Percentiles rank a stretch among this genome's conserved stretches.
Conservation (phyloP, 176 grass and related monocot species). For the Aegilops umbellulata region DNA sequence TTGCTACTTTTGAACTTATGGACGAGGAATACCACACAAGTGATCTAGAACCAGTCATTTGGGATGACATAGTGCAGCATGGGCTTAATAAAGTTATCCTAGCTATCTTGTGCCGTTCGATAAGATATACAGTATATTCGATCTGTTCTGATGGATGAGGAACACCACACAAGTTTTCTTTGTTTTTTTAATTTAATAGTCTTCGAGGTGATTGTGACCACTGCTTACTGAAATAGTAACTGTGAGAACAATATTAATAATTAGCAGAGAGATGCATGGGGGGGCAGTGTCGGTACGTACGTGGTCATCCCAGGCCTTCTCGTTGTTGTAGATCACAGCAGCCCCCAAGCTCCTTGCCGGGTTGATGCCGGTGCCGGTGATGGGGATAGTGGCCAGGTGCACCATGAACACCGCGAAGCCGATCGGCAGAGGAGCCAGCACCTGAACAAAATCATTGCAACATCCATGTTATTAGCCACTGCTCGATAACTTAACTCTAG, state of each 20-base stretch:
- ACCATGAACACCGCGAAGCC: slow-evolving; percentile 99
- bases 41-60: background rate
- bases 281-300: slow-evolving; percentile 35
- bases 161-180: background rate
- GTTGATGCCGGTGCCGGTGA: slow-evolving; percentile 96
- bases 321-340: slow-evolving; percentile 86
- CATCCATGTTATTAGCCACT: background rate
- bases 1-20: background rate
- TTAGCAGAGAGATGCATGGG: background rate
- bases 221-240: background rate
- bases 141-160: background rate
- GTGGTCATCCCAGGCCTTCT: slow-evolving; percentile 90
- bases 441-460: slow-evolving; percentile 38
- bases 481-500: background rate
- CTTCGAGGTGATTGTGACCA: background rate
- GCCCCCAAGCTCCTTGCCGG: slow-evolving; percentile 86
- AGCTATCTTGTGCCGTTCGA: background rate
- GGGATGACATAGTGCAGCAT: background rate
- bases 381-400: slow-evolving; percentile 86
- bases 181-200: background rate
- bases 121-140: background rate
- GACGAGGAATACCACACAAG: background rate
- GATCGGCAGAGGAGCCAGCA: slow-evolving; percentile 91
- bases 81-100: background rate
- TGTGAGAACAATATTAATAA: background rate